A percentile compares a stretch with the other conserved stretches of the same genome.
Conservation (phyloP, 768 basidiomycete genomes). For the Multifurca ochricompacta region DNA sequence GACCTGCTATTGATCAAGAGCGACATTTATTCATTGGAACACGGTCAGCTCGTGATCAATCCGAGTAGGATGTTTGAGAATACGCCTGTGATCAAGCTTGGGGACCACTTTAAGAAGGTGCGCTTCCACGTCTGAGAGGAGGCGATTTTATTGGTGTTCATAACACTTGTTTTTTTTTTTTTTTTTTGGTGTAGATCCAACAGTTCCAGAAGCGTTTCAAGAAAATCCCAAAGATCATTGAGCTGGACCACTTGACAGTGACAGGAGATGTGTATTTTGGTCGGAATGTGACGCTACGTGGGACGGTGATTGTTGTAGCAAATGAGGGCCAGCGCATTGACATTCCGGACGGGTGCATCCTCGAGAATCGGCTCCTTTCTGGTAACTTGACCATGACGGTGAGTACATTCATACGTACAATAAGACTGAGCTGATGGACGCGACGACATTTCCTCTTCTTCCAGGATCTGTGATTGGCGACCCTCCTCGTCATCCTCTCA, state of each 20-base stretch:
- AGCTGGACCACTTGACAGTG: slow-evolving; percentile 91
- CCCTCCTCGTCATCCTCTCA: not conserved
- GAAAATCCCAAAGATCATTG: slow-evolving; percentile 84
- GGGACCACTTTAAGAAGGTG: slow-evolving; percentile 95
- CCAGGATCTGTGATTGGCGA: slow-evolving; percentile 12
- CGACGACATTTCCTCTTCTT: no score
- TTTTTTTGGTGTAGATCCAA: slow-evolving; percentile 43
- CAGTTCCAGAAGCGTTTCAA: slow-evolving; percentile 95
- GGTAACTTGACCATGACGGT: slow-evolving; percentile 81
- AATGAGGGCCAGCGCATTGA: slow-evolving; percentile 71
- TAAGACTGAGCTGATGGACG: not conserved
- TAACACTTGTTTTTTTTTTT: not conserved
- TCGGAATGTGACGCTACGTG: slow-evolving; percentile 74
- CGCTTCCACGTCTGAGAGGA: not conserved
- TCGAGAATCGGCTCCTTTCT: slow-evolving; percentile 71
- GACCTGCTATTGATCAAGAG: slow-evolving; percentile 86
- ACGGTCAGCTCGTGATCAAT: slow-evolving; percentile 85
- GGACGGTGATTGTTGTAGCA: slow-evolving; percentile 82
- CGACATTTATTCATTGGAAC: slow-evolving; percentile 84
- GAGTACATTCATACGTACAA: slow-evolving; percentile 5
- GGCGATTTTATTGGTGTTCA: not conserved
- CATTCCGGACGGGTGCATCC: slow-evolving; percentile 65
- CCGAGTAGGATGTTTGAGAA: slow-evolving; percentile 74
- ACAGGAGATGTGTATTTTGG: slow-evolving; percentile 90
- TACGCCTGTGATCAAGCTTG: slow-evolving; percentile 94